Evolutionary conservation across 2,329 filamentous ascomycete species (phyloP).

Genomic region (Colletotrichum sp.): DNA sequence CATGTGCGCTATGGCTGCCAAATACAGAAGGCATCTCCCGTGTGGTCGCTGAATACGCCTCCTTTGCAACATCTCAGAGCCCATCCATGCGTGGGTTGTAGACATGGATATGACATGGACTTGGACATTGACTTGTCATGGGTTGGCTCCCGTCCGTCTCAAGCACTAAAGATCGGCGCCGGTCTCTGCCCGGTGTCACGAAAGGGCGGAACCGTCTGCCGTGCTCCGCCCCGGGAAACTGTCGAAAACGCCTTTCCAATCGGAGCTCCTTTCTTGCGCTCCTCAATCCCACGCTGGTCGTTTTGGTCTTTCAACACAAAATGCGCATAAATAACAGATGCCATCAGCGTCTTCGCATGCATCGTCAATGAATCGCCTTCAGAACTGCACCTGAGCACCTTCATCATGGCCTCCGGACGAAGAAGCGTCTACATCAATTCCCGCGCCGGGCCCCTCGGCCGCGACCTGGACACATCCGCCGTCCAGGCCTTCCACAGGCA

Average conservation of each 20-base stretch:
- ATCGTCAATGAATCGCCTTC: background rate
- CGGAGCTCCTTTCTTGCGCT: background rate
- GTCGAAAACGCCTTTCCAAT: background rate
- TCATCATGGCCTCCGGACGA: constrained; percentile 22
- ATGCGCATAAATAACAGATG: background rate
- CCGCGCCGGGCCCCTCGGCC: constrained; percentile 14
- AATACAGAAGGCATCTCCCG: rapidly evolving
- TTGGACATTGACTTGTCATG: background rate
- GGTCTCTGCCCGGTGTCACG: background rate
- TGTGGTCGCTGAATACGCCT: rapidly evolving
- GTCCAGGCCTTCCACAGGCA: constrained; percentile 57
- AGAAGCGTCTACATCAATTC: constrained; percentile 29
- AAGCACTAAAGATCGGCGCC: background rate
- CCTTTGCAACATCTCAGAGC: background rate
- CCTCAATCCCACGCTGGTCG: background rate
- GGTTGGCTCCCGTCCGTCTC: background rate
- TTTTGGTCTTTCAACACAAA: too few species aligned
- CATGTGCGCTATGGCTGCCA: background rate
- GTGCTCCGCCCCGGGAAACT: background rate
- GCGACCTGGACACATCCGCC: constrained; percentile 2
- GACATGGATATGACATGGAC: background rate
- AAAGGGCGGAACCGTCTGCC: background rate
- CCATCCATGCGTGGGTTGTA: background rate
- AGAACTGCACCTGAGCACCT: rapidly evolving
- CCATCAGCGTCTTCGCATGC: background rate